Evolutionary conservation across 371 early-diverging fungal genomes (phyloP), one percentile per base, ranked within the genome.

Genomic region (Circinella minor): DNA sequence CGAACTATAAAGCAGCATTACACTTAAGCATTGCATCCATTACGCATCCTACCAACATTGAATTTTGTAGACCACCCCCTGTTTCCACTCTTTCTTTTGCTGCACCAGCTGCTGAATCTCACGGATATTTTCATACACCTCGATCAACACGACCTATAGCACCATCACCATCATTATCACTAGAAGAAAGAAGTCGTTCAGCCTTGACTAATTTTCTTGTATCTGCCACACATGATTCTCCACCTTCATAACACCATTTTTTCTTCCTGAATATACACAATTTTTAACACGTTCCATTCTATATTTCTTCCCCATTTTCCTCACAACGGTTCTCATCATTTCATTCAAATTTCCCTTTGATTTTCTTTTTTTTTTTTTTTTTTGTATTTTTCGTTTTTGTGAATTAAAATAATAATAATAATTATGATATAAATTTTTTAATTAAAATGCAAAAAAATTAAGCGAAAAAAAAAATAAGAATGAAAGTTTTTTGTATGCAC

Each of bases 1-100:
- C 8, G 8, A 51, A n/a, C 8, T 14, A 51, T 15, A 51, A 51
- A 15, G 51, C 51, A 14, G 51, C 51, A 34, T 57, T 57, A 34
- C 18, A 51, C 9, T n/a, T 65, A 13, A 65, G 65, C 65, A 65
- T 65, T 8, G 65, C 65, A 6, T 65, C 65, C 65, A 65, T 65
- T 38, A 51, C 54, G 11, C 51, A 47, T 11, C 65, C 65, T 6
- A 49, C 39, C 54, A 38, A 65, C 36, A 54, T 65, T 38, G 65
- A 65, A 18, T 17, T 20, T 8, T 63, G 7, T 27, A 39, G n/a
- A 14, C 54, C 49, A 34, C 51, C 49, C 4, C 48, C 37, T 43
- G 18, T n/a, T 13, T 10, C 63, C 4, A 47, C 63, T 4, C 17
- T n/a, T n/a, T 8, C 51, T n/a, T 51, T 51, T 7, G 51, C 51